Conservation (phyloP, 2,329 filamentous ascomycete genomes). For the Colletotrichum chrysophilum region DNA sequence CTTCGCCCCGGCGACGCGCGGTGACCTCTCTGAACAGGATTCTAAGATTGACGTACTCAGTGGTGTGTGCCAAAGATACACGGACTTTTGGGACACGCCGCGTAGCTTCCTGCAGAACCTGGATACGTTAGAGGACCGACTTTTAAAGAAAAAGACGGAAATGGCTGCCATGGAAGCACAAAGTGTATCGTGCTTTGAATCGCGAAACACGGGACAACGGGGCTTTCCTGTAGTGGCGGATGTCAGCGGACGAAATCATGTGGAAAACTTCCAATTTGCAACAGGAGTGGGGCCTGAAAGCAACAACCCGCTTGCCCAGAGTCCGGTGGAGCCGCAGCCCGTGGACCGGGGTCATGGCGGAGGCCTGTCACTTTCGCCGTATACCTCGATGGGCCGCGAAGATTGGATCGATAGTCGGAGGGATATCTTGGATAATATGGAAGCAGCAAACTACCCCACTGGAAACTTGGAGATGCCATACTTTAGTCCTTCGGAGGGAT, state of each 20-base stretch:
- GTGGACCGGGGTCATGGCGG: not conserved
- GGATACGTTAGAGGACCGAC: not conserved
- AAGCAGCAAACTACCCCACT: not conserved
- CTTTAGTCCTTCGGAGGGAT: not conserved
- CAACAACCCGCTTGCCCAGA: not conserved
- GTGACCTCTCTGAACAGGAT: not conserved
- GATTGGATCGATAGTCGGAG: not conserved
- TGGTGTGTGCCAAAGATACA: not conserved
- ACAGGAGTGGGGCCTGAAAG: not conserved
- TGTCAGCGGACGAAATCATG: not conserved
- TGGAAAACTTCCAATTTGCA: not conserved
- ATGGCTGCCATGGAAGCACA: not conserved
- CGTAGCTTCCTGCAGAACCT: not conserved
- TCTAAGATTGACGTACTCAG: not conserved
- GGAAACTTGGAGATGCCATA: not conserved
- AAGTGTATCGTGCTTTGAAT: not conserved
- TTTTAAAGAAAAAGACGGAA: not conserved
- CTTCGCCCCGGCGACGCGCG: not conserved
- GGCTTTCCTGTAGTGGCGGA: accelerated
- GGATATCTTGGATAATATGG: not conserved
- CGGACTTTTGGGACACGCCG: not conserved
- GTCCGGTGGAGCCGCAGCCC: not conserved
- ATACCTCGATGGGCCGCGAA: not conserved
- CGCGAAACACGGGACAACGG: not conserved
- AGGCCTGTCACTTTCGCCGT: not conserved